phyloP scores from a whole-genome alignment of 305 asterid species.

The Caryopteris hybrid region DNA sequence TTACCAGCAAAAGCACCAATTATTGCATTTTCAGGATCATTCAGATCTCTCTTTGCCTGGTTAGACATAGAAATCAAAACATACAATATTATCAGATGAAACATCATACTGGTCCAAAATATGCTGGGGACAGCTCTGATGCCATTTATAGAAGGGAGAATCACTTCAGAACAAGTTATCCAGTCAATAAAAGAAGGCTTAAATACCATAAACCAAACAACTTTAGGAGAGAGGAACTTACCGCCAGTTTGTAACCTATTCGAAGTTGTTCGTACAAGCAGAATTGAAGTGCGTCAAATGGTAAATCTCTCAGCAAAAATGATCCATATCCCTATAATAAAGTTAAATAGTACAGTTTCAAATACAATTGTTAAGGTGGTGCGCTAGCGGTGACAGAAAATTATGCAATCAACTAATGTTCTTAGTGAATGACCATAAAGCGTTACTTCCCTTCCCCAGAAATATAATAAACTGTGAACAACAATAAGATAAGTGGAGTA shows the following conservation, averaged over 20 bases:
- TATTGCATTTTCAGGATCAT: slow-evolving; percentile 85
- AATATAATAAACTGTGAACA: background rate
- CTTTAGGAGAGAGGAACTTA: slow-evolving; percentile 30
- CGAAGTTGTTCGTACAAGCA: slow-evolving; percentile 95
- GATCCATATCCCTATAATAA: slow-evolving; percentile 79
- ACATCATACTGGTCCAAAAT: background rate
- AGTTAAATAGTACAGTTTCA: background rate
- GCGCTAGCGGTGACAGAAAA: background rate
- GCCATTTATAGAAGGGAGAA: too few relatives aligned
- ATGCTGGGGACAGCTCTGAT: too few relatives aligned
- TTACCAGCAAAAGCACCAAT: slow-evolving; percentile 96
- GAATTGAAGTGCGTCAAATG: slow-evolving; percentile 91
- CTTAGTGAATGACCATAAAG: background rate
- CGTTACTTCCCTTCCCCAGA: background rate
- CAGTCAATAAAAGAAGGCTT: slow-evolving; percentile 2
- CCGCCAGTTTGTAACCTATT: slow-evolving; percentile 85
- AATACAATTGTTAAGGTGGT: slow-evolving; percentile 4
- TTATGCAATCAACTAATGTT: background rate
- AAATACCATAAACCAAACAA: background rate
- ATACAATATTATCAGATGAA: slow-evolving; percentile 7
- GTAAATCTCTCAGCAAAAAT: slow-evolving; percentile 89
- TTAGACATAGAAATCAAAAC: slow-evolving; percentile 11
- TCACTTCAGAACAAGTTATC: slow-evolving; percentile 5
- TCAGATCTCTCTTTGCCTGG: slow-evolving; percentile 91
- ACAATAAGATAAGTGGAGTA: slow-evolving; percentile 2